These are phyloP conservation scores for Coemansia sp. DNA, from an alignment of 192 early-diverging fungal species.

Conservation along the genomic window DNA sequence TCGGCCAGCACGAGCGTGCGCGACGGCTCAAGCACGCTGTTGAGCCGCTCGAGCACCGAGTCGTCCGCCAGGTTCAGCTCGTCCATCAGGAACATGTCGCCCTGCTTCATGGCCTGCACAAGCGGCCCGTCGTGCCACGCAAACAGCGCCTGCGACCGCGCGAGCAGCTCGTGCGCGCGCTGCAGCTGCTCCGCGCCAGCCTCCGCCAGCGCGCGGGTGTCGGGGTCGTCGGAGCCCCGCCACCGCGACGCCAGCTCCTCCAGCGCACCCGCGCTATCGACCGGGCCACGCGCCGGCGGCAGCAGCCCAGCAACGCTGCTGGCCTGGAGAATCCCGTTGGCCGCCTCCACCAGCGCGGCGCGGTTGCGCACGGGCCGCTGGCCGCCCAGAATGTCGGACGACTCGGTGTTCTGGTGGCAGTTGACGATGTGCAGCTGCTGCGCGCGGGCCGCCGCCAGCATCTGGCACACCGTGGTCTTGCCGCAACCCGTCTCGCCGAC, in stretches of 20 bases:
- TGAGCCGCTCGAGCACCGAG: constrained; percentile 95
- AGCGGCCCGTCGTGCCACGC: constrained; percentile 98
- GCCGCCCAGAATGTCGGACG: constrained; percentile 89
- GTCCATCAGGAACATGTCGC: constrained; percentile 91
- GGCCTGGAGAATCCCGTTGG: constrained; percentile 48
- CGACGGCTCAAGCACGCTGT: constrained; percentile 89
- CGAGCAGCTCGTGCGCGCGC: constrained; percentile 25
- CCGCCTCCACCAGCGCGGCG: constrained; percentile 54
- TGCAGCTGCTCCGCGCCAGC: constrained; percentile 14
- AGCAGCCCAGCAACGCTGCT: constrained; percentile 5
- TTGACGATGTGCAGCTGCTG: constrained; percentile 85
- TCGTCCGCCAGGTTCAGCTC: constrained; percentile 99
- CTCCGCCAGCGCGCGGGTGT: not conserved
- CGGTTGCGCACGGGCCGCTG: constrained; percentile 89
- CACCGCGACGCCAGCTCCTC: constrained; percentile 14
- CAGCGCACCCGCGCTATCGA: constrained; percentile 25
- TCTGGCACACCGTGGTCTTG: constrained; percentile 97
- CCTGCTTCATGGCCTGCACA: constrained; percentile 83
- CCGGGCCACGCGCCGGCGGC: not conserved
- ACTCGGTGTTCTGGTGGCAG: constrained; percentile 96
- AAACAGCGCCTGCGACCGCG: constrained; percentile 68
- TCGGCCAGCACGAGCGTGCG: constrained; percentile 87
- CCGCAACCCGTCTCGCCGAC: constrained; percentile 99
- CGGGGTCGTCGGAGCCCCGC: constrained; percentile 19
- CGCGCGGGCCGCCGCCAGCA: constrained; percentile 70